These are phyloP conservation scores for Fraxinus sp. DNA, from an alignment of 305 asterid genomes.

Conservation along the genomic window DNA sequence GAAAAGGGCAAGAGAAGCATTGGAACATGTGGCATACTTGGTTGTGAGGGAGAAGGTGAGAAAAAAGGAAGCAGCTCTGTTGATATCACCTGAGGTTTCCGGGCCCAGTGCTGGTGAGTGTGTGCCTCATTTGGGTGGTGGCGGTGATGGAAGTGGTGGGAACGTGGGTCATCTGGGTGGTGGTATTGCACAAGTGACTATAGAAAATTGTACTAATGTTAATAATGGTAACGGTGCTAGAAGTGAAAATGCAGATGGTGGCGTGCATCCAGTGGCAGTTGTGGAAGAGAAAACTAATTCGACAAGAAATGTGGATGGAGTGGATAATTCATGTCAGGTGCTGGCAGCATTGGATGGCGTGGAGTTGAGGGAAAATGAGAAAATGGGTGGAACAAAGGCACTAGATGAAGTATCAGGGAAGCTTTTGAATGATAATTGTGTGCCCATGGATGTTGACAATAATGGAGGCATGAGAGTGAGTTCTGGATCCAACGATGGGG, in stretches of 20 bases:
- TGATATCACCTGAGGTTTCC: neutral
- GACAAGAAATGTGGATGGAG: conserved; percentile 29
- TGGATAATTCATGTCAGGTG: conserved; percentile 46
- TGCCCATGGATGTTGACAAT: conserved; percentile 47
- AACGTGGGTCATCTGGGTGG: conserved; percentile 6
- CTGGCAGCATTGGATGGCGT: conserved; percentile 58
- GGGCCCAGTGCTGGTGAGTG: neutral
- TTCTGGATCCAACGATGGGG: conserved; percentile 21
- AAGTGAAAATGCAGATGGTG: conserved; percentile 26
- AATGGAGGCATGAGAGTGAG: conserved; percentile 18
- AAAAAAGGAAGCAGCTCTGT: conserved; percentile 35
- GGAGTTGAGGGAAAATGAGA: conserved; percentile 50
- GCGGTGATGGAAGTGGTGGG: conserved; percentile 5
- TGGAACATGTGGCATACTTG: conserved; percentile 57
- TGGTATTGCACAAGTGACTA: conserved; percentile 13
- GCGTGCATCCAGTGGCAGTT: conserved; percentile 21
- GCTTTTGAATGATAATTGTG: conserved; percentile 22
- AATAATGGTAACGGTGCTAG: conserved; percentile 22
- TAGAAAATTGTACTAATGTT: conserved; percentile 19
- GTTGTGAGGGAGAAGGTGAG: conserved; percentile 51
- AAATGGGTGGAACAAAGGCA: conserved; percentile 20
- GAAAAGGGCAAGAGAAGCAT: conserved; percentile 72
- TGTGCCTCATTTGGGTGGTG: conserved; percentile 1
- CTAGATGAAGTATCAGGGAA: conserved; percentile 15
- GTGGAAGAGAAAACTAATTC: conserved; percentile 24